A percentile compares a stretch with the other conserved stretches of the same genome.
These are phyloP conservation scores for Candida khao-thaluensis DNA, from an alignment of 805 yeast genomes.

Conservation along the genomic window DNA sequence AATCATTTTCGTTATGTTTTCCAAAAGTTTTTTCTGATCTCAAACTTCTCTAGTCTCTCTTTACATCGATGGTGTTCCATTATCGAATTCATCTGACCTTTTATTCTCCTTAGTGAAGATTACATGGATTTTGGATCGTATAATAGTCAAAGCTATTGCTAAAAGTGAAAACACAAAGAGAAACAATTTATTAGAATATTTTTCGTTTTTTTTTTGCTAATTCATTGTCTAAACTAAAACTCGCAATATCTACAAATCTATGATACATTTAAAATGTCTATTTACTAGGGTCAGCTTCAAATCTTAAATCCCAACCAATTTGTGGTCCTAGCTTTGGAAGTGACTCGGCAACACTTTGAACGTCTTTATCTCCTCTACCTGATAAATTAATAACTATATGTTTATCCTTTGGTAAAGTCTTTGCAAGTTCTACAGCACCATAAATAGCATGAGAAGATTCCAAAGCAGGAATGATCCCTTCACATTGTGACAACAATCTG, in stretches of 20 bases:
- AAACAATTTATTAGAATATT: too few species aligned
- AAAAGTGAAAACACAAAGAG: too few species aligned
- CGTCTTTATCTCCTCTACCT: slow-evolving; percentile 99
- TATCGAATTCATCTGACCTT: too few species aligned
- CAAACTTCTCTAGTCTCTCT: too few species aligned
- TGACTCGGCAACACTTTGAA: slow-evolving; percentile 93
- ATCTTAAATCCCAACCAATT: slow-evolving; percentile 96
- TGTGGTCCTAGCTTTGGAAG: slow-evolving; percentile 86
- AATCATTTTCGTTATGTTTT: too few species aligned
- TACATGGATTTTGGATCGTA: too few species aligned
- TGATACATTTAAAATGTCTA: slow-evolving; percentile 11
- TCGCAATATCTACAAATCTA: slow-evolving; percentile 1
- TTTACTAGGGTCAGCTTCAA: slow-evolving; percentile 53
- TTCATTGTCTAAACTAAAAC: too few species aligned
- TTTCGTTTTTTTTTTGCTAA: too few species aligned
- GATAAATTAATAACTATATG: slow-evolving; percentile 85
- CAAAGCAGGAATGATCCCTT: slow-evolving; percentile 97
- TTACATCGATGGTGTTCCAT: too few species aligned
- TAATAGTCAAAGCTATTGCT: too few species aligned
- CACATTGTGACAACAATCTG: slow-evolving; percentile 82
- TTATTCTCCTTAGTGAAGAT: too few species aligned
- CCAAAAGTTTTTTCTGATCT: too few species aligned
- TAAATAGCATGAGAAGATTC: slow-evolving; percentile 96
- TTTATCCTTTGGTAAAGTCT: slow-evolving; percentile 74
- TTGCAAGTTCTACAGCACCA: slow-evolving; percentile 86